phyloP scores from a whole-genome alignment of 768 basidiomycete genomes.

The Tricholoma furcatifolium region DNA sequence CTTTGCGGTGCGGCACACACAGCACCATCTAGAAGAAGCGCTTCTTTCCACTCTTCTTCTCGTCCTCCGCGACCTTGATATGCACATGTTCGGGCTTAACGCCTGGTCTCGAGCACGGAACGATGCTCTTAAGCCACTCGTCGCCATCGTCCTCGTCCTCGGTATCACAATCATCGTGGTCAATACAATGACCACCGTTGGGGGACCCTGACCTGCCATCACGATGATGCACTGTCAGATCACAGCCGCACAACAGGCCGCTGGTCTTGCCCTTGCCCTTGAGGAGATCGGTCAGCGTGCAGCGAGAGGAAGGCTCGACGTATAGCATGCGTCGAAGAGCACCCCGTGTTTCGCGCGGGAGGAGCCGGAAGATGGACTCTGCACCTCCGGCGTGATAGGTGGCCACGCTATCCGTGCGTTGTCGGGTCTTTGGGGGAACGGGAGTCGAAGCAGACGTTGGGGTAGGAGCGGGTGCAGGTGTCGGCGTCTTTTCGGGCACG shows the following conservation, averaged over 20 bases:
- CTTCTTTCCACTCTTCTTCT: conserved; percentile 71
- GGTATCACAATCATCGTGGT: conserved; percentile 63
- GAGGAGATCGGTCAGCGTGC: conserved; percentile 89
- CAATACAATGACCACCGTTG: conserved; percentile 46
- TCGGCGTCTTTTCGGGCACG: conserved; percentile 11
- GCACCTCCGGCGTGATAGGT: conserved; percentile 76
- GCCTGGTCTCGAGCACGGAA: conserved; percentile 57
- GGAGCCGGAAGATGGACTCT: conserved; percentile 93
- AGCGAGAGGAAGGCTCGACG: conserved; percentile 84
- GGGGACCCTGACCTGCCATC: conserved; percentile 7
- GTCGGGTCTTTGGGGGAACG: conserved; percentile 11
- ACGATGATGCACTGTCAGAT: conserved; percentile 21
- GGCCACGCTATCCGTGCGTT: conserved; percentile 50
- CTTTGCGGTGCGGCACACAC: conserved; percentile 1
- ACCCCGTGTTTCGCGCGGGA: conserved; percentile 89
- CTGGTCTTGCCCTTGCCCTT: conserved; percentile 75
- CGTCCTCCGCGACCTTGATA: conserved; percentile 71
- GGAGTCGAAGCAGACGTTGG: background rate
- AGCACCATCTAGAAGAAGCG: conserved; percentile 61
- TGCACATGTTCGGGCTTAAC: conserved; percentile 58
- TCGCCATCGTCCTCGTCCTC: conserved; percentile 83
- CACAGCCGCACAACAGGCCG: conserved; percentile 81
- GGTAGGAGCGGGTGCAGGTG: conserved; percentile 3
- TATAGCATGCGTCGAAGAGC: conserved; percentile 93
- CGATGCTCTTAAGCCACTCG: conserved; percentile 80